Base-by-base conservation (phyloP, 768 basidiomycete genomes). In the Rhizopogon vulgaris region DNA sequence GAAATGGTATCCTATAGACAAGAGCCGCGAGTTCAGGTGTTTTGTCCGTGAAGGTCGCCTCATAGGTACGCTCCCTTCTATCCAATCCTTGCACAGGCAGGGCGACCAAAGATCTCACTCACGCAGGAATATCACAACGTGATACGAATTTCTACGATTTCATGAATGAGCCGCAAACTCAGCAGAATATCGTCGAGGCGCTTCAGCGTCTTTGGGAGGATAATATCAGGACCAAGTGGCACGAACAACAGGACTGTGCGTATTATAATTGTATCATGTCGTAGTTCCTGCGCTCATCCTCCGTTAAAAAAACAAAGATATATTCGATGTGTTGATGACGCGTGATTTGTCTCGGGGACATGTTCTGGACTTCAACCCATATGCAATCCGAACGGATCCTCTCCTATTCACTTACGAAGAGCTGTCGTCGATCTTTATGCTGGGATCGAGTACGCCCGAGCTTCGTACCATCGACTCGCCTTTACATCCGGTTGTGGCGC, bases 291-390 rank as follows among this genome's bases (percentile, higher is more conserved):
- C 37, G 8, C 25, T 15, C 30, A 39, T 17, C 37, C 17, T 3
- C 22, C 22, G 22, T 22, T 22, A 22, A n/a, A n/a, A n/a, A n/a
- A n/a, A n/a, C n/a, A n/a, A n/a, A 94, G 94, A 96, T 63, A 72
- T 79, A 8, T 85, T 98, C 60, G 94, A 98, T 64, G 69, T 96
- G 41, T 79, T 94, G 54, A 78, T 97, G 34, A 92, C 91, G 2
- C 84, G 91, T 27, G 84, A 93, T 64, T 74, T 91, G 34, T 67
- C 77, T 2, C 76, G 82, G 10, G 89, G 82, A 14, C 87, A 93
- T 67, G 74, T 98, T 58, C 65, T 98, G 61, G 95, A 97, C 65
- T 92, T 97, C 69, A 93, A 93, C 58, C 91, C 93, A 0, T 96
- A 87, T 61, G 79, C 85, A 10, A 79, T 83, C 4, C 83, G 80